Percentiles rank a stretch among this genome's conserved stretches.
These are phyloP conservation scores for Phyllosticta capitalensis DNA, from an alignment of 2,329 filamentous ascomycete species.

Conservation along the genomic window DNA sequence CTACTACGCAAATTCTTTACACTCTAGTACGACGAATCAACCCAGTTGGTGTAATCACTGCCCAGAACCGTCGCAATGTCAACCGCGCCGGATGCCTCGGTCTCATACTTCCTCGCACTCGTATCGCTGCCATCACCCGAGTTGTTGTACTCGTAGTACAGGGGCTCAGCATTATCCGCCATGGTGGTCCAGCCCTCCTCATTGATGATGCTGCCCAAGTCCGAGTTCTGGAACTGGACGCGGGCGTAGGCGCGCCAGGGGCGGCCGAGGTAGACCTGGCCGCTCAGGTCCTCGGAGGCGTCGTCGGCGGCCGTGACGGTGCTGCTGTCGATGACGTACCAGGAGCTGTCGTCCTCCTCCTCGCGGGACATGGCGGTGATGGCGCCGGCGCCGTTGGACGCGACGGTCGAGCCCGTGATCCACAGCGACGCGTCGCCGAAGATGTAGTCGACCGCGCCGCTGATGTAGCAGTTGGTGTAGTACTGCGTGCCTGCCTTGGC, in stretches of 20 bases:
- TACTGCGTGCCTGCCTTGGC: slow-evolving; percentile 42
- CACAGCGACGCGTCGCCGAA: slow-evolving; percentile 46
- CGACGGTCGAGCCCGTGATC: slow-evolving; percentile 36
- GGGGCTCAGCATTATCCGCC: slow-evolving; percentile 25
- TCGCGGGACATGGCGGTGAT: slow-evolving; percentile 28
- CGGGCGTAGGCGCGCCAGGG: slow-evolving; percentile 44
- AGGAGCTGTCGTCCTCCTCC: slow-evolving; percentile 28
- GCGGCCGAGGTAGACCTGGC: slow-evolving; percentile 40
- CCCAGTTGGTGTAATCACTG: slow-evolving; percentile 33
- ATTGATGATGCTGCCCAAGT: slow-evolving; percentile 49
- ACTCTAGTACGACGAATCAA: slow-evolving; percentile 32
- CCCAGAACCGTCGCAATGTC: slow-evolving; percentile 39
- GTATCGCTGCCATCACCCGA: slow-evolving; percentile 45
- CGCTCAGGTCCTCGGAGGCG: slow-evolving; percentile 22
- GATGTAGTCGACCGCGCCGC: slow-evolving; percentile 51
- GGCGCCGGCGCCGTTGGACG: slow-evolving; percentile 17
- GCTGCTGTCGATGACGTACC: slow-evolving; percentile 49
- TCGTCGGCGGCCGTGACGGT: slow-evolving; percentile 32
- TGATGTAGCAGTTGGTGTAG: slow-evolving; percentile 47
- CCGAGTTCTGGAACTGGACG: slow-evolving; percentile 44
- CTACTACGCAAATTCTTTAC: not conserved
- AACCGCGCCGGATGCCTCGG: slow-evolving; percentile 31
- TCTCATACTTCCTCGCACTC: slow-evolving; percentile 40
- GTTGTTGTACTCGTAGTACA: slow-evolving; percentile 52
- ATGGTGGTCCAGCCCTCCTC: slow-evolving; percentile 47